A percentile compares a stretch with the other conserved stretches of the same genome.
Conservation (phyloP, 805 yeast genomes). For the Kazachstania viticola region DNA sequence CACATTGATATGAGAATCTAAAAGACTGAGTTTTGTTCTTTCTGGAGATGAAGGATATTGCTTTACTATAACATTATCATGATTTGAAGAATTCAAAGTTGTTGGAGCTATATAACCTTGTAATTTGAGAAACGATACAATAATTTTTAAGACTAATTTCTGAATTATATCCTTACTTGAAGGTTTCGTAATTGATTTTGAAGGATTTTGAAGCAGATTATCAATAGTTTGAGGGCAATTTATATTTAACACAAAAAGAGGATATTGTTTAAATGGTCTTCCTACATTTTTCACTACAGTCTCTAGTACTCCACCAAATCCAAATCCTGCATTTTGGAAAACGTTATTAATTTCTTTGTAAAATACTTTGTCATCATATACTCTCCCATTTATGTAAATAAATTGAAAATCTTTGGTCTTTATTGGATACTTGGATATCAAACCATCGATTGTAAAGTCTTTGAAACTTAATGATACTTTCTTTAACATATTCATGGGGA, state of each 20-base stretch:
- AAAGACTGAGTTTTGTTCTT: too few species aligned
- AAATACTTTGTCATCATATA: conserved; percentile 13
- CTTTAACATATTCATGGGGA: conserved; percentile 12
- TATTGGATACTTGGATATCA: conserved; percentile 29
- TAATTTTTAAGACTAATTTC: conserved; percentile 24
- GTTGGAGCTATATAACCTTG: conserved; percentile 11
- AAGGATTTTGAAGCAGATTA: conserved; percentile 33
- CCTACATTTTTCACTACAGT: conserved; percentile 18
- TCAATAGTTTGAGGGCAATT: conserved; percentile 20
- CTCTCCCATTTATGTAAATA: conserved; percentile 34
- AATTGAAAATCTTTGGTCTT: conserved; percentile 33
- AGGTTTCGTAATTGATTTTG: conserved; percentile 23
- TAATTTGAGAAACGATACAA: conserved; percentile 20
- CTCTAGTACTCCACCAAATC: conserved; percentile 2
- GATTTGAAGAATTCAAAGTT: too few species aligned
- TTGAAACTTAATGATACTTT: conserved; percentile 10
- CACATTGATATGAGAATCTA: too few species aligned
- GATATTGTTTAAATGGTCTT: conserved; percentile 27
- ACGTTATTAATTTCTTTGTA: conserved; percentile 13
- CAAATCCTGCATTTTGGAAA: conserved; percentile 11
- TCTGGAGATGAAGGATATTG: too few species aligned
- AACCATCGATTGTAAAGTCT: conserved; percentile 26
- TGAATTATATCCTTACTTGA: conserved; percentile 18
- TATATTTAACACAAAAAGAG: conserved; percentile 30
- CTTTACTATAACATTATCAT: too few species aligned